Evolutionary conservation across 345 rosid genomes (phyloP), one percentile per base, ranked within the genome.

Genomic region (Microthlaspi erraticum): DNA sequence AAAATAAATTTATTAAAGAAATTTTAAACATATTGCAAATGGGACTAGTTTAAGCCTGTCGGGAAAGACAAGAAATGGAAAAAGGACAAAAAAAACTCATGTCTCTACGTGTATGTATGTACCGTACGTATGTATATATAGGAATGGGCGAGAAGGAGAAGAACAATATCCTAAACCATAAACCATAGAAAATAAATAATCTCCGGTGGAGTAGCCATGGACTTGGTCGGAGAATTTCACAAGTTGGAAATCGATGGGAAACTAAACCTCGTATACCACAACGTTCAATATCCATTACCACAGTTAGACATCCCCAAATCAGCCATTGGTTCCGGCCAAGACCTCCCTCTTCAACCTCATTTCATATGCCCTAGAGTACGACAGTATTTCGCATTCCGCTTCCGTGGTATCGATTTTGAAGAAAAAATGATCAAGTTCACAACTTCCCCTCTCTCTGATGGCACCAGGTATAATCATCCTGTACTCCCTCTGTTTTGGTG

Each of bases 401-500:
- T n/a, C n/a, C n/a, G n/a, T n/a, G n/a, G n/a, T n/a, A n/a, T n/a
- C n/a, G n/a, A n/a, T n/a, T n/a, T n/a, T n/a, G n/a, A n/a, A n/a
- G n/a, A n/a, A n/a, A n/a, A n/a, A n/a, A n/a, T n/a, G n/a, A 8
- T 8, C 32, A 58, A 19, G 63, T 1, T 0, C 37, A 3, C n/a
- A 2, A 4, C 5, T 42, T 42, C 50, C 13, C 65, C 65, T 8
- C 50, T 41, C 50, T 29, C 13, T 26, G 51, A 5, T 42, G 50
- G n/a, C 8, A n/a, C n/a, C n/a, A n/a, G 6, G 1, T 1, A 46
- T 5, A 2, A 1, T 60, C 65, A 42, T 60, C 20, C 23, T 23
- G 37, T 41, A n/a, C 50, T 41, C 37, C 65, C 65, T 60, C 13
- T 60, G 13, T 42, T 19, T 59, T 39, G 64, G 65, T 60, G 50